Percentiles rank a stretch among this genome's conserved stretches.
These are phyloP conservation scores for Pinus albicaulis DNA, from an alignment of 75 land plant species.

Conservation along the genomic window DNA sequence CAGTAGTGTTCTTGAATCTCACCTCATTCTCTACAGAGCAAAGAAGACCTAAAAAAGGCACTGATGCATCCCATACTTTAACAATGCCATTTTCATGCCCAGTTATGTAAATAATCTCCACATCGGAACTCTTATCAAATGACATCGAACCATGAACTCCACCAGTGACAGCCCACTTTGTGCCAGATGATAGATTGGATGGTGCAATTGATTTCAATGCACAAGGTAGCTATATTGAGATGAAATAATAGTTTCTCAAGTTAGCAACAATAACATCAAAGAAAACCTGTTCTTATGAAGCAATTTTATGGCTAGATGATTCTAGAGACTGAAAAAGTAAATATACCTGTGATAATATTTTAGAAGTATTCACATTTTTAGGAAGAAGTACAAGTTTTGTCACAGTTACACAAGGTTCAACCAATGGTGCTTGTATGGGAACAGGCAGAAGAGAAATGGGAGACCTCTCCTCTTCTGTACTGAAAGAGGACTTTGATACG, in stretches of 20 bases:
- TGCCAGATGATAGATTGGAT: slow-evolving; percentile 33
- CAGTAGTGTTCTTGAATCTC: neutral
- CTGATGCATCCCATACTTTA: slow-evolving; percentile 87
- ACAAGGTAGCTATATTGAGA: slow-evolving; percentile 31
- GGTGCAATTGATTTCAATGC: slow-evolving; percentile 16
- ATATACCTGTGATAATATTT: slow-evolving; percentile 48
- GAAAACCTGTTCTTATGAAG: neutral
- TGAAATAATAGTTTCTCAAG: neutral
- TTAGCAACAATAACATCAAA: neutral
- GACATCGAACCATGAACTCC: slow-evolving; percentile 40
- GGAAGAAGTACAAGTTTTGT: slow-evolving; percentile 44
- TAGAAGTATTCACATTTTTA: slow-evolving; percentile 19
- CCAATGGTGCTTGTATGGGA: slow-evolving; percentile 48
- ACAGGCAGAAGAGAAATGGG: slow-evolving; percentile 39
- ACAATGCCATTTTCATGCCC: slow-evolving; percentile 86
- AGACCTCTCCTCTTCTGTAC: slow-evolving; percentile 18
- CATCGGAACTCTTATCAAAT: slow-evolving; percentile 16
- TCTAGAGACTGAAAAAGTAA: slow-evolving; percentile 1
- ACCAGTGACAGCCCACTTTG: slow-evolving; percentile 91
- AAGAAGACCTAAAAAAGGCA: slow-evolving; percentile 47
- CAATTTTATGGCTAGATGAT: neutral
- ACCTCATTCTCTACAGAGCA: slow-evolving; percentile 53
- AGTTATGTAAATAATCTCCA: slow-evolving; percentile 50
- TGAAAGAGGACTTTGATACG: slow-evolving; percentile 32
- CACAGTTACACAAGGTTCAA: slow-evolving; percentile 52